These are phyloP conservation scores for Globisporangium carolinianum DNA, from an alignment of 352 stramenopile species.

Conservation along the genomic window DNA sequence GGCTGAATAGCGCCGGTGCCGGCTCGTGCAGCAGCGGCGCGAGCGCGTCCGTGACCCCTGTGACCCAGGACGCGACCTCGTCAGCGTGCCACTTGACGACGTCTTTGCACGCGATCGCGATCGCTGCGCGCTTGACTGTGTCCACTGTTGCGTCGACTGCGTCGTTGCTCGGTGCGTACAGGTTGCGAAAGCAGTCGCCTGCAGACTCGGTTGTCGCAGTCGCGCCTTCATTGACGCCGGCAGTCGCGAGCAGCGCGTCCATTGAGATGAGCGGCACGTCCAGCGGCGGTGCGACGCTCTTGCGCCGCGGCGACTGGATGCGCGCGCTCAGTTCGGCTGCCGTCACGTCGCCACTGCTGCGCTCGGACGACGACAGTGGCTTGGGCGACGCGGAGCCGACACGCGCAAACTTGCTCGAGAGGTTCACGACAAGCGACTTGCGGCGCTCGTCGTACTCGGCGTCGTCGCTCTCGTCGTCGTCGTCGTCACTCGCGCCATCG, in stretches of 20 bases:
- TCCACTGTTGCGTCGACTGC: slow-evolving; percentile 8
- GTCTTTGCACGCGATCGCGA: slow-evolving; percentile 28
- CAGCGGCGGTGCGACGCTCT: slow-evolving; percentile 5
- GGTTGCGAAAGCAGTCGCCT: slow-evolving; percentile 10
- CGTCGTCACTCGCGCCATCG: slow-evolving; percentile 38
- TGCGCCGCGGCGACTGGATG: slow-evolving; percentile 11
- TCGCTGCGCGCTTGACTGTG: slow-evolving; percentile 29
- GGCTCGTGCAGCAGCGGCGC: slow-evolving; percentile 38
- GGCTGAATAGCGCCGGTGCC: slow-evolving; percentile 33
- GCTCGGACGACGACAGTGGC: background rate
- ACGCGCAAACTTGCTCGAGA: slow-evolving; percentile 67
- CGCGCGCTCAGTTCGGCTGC: slow-evolving; percentile 9
- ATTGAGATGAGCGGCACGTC: slow-evolving; percentile 23
- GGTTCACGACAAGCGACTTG: slow-evolving; percentile 63
- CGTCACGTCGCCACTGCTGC: slow-evolving; percentile 3
- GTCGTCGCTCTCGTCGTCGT: slow-evolving; percentile 54
- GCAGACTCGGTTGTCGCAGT: background rate
- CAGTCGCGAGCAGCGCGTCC: slow-evolving; percentile 29
- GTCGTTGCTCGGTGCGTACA: slow-evolving; percentile 1
- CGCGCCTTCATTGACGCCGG: slow-evolving; percentile 21
- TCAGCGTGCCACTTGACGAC: slow-evolving; percentile 36
- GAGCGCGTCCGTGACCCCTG: slow-evolving; percentile 33
- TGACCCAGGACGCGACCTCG: slow-evolving; percentile 46
- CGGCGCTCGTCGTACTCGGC: slow-evolving; percentile 37
- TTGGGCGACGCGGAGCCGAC: slow-evolving; percentile 25